These are phyloP conservation scores for Mitragyna speciosa DNA, from an alignment of 257 asterid genomes.

Conservation along the genomic window DNA sequence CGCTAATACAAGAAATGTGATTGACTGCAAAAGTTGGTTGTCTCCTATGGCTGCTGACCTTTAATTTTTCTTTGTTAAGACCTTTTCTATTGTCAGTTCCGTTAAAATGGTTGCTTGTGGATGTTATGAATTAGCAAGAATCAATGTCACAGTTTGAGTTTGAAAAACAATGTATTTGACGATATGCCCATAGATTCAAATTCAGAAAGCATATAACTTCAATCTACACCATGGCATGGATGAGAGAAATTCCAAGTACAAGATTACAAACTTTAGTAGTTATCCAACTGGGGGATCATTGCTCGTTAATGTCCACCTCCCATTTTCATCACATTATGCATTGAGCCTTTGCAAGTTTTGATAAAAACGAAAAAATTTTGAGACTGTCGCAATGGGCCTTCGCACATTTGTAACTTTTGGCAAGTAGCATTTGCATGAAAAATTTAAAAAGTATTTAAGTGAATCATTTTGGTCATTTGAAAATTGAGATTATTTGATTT, in stretches of 20 bases:
- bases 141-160: neutral
- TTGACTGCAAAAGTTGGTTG: neutral
- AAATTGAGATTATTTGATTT: neutral
- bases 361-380: neutral
- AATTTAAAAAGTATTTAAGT: neutral
- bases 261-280: neutral
- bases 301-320: neutral
- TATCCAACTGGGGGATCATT: neutral
- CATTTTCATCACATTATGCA: conserved; percentile 4
- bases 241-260: neutral
- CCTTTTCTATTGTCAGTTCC: neutral
- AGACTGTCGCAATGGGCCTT: too few species aligned
- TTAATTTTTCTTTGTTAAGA: neutral
- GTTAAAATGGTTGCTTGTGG: neutral
- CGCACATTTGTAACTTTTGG: neutral
- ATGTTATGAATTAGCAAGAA: neutral
- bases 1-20: neutral
- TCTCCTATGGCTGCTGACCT: neutral
- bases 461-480: neutral
- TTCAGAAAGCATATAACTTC: neutral
- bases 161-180: neutral
- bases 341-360: neutral
- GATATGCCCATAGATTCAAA: neutral
- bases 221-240: neutral
- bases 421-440: neutral